These are phyloP conservation scores for Iris pallida DNA, from an alignment of 116 monocot species.

Conservation along the genomic window DNA sequence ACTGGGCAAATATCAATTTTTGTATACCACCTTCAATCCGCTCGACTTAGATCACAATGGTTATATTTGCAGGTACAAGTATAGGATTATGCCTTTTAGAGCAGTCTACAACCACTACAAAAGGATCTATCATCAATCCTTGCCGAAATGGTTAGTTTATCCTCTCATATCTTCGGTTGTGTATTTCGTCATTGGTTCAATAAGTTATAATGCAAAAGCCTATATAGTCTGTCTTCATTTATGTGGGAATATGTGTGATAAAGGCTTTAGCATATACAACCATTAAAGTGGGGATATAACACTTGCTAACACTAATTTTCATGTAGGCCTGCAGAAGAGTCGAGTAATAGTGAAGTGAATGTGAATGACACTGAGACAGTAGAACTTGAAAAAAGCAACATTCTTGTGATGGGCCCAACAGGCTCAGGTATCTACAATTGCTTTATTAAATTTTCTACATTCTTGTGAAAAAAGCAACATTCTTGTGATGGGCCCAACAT, in stretches of 20 bases:
- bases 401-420: slow-evolving; percentile 86
- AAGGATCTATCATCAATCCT: slow-evolving; percentile 64
- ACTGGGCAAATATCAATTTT: too few relatives aligned
- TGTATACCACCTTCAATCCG: too few relatives aligned
- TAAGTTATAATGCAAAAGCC: not conserved
- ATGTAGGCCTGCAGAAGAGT: slow-evolving; percentile 50
- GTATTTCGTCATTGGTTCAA: too few relatives aligned
- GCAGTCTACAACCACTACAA: slow-evolving; percentile 97
- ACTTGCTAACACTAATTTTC: slow-evolving; percentile 3
- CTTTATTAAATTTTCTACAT: slow-evolving; percentile 7
- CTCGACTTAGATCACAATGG: too few relatives aligned
- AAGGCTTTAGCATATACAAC: too few relatives aligned
- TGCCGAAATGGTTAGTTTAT: slow-evolving; percentile 48
- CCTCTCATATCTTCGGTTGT: not conserved
- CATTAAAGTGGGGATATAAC: too few relatives aligned
- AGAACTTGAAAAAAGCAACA: slow-evolving; percentile 92
- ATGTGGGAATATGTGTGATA: too few relatives aligned
- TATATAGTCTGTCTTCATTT: not conserved
- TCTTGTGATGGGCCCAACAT: too few relatives aligned
- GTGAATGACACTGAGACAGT: slow-evolving; percentile 51
- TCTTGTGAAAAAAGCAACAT: too few relatives aligned
- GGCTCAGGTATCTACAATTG: slow-evolving; percentile 60
- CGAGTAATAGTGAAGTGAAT: slow-evolving; percentile 22
- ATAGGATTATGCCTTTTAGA: slow-evolving; percentile 77
- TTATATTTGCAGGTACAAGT: too few relatives aligned